Evolutionary conservation across 768 basidiomycete genomes (phyloP), one percentile per base, ranked within the genome.

Genomic region (Hygrophoropsis aurantiaca): DNA sequence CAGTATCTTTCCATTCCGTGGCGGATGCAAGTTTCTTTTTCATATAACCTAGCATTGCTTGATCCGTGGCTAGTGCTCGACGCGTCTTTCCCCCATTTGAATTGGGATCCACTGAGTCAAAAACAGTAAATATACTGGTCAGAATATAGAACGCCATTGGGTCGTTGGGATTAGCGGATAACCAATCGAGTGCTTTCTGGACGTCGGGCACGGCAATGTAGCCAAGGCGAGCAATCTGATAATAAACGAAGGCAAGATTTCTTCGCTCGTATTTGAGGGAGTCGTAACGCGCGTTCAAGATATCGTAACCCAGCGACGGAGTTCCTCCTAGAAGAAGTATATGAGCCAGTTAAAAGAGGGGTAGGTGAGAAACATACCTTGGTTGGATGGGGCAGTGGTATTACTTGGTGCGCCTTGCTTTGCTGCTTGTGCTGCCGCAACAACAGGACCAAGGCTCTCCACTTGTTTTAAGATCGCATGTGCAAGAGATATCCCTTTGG

Each of bases 191-290:
- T 21, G 86, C 66, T 35, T 65, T 66, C 55, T 80, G 79, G 20
- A 91, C 63, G 53, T 92, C 90, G 46, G 64, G 67, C 0, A 80
- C 70, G 1, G 76, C 70, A 34, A 90, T 64, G 55, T 75, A 76
- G 1, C 85, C 87, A 37, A 84, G 67, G 23, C 84, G 78, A 16
- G 82, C 76, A 45, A 91, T 69, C 20, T 80, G 69, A 61, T 77
- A 81, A 27, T 90, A 73, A 11, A 80, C 73, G n/a, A 75, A 73
- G 16, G 82, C 81, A 4, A 93, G 75, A 40, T 75, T 72, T 10
- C 86, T 78, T 52, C 90, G 76, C 58, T 93, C 89, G 44, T 84
- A 83, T 58, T 78, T 81, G 41, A 94, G 72, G 0, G 85, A 88
- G 27, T 88, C 82, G 55, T 80, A 78, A 24, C 88, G 81, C 32